A percentile compares a stretch with the other conserved stretches of the same genome.
phyloP scores from a whole-genome alignment of 495 filamentous ascomycete genomes.

The Penicillium parvum region DNA sequence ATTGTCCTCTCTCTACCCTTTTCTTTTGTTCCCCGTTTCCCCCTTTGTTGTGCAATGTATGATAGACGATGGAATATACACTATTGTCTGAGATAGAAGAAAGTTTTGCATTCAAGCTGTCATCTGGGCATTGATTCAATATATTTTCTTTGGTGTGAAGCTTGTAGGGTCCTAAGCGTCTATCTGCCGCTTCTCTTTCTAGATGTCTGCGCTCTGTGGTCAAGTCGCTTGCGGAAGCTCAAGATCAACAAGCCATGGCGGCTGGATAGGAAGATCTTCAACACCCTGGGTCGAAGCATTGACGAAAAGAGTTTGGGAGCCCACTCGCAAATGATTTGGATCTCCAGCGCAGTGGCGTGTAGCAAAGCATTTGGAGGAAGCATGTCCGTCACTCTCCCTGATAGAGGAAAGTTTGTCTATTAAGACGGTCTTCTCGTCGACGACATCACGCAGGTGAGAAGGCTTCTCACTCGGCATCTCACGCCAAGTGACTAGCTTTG shows the following conservation, averaged over 20 bases:
- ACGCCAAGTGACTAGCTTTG: conserved; percentile 55
- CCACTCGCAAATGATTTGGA: conserved; percentile 25
- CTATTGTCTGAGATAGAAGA: conserved; percentile 45
- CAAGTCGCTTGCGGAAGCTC: conserved; percentile 48
- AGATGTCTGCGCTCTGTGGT: too few relatives aligned
- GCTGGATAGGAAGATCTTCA: conserved; percentile 33
- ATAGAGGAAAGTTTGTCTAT: conserved; percentile 42
- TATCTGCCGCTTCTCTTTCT: background rate
- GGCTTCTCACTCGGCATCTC: conserved; percentile 25
- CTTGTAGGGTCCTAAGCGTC: conserved; percentile 1
- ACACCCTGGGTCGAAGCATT: conserved; percentile 55
- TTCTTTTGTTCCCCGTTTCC: conserved; percentile 34
- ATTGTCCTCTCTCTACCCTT: conserved; percentile 26
- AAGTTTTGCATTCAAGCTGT: conserved; percentile 17
- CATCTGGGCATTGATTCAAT: background rate
- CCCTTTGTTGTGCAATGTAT: conserved; percentile 46
- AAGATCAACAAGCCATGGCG: conserved; percentile 52
- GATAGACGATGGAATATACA: conserved; percentile 53
- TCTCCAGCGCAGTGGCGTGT: conserved; percentile 37
- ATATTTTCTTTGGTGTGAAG: background rate
- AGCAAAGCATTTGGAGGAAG: background rate
- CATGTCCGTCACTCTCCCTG: too few relatives aligned
- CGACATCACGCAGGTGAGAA: conserved; percentile 44
- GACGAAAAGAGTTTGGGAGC: conserved; percentile 57
- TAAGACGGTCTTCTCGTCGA: conserved; percentile 35